A percentile compares a stretch with the other conserved stretches of the same genome.
These are phyloP conservation scores for Saprolegnia diclina DNA, from an alignment of 352 stramenopile species.

Conservation along the genomic window DNA sequence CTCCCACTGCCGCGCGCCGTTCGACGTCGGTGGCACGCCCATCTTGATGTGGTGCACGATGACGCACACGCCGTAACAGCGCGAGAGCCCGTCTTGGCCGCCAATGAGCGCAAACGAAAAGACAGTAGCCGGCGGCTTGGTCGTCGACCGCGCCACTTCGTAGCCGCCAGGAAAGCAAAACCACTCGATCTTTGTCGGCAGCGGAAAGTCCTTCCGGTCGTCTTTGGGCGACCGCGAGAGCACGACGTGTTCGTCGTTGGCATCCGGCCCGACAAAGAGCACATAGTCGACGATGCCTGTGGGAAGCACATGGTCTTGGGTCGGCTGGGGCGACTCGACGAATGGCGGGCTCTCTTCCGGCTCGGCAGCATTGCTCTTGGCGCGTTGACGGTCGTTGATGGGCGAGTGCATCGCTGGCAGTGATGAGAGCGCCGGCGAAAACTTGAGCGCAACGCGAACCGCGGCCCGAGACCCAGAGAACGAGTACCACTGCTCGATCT, in stretches of 20 bases:
- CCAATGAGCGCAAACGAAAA: slow-evolving; percentile 81
- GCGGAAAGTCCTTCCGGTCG: slow-evolving; percentile 52
- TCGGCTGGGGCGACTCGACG: neutral
- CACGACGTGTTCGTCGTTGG: slow-evolving; percentile 44
- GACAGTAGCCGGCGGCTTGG: slow-evolving; percentile 44
- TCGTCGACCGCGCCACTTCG: slow-evolving; percentile 45
- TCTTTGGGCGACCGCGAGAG: slow-evolving; percentile 53
- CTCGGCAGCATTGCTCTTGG: neutral
- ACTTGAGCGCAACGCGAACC: slow-evolving; percentile 67
- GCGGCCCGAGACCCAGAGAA: slow-evolving; percentile 53
- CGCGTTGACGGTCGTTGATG: neutral
- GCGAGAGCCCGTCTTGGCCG: slow-evolving; percentile 57
- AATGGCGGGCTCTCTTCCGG: neutral
- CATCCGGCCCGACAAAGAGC: slow-evolving; percentile 48
- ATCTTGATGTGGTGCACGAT: slow-evolving; percentile 50
- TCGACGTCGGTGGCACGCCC: neutral
- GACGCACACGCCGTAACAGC: slow-evolving; percentile 65
- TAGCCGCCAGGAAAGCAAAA: slow-evolving; percentile 77
- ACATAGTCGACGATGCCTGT: slow-evolving; percentile 72
- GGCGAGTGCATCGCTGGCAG: slow-evolving; percentile 13
- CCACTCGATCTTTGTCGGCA: slow-evolving; percentile 86
- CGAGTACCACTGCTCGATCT: slow-evolving; percentile 81
- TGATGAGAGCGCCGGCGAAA: slow-evolving; percentile 30
- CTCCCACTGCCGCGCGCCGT: slow-evolving; percentile 38
- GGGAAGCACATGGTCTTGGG: slow-evolving; percentile 36